phyloP scores from a whole-genome alignment of 768 basidiomycete species.

The Rhodosporidiobolus odoratus region DNA sequence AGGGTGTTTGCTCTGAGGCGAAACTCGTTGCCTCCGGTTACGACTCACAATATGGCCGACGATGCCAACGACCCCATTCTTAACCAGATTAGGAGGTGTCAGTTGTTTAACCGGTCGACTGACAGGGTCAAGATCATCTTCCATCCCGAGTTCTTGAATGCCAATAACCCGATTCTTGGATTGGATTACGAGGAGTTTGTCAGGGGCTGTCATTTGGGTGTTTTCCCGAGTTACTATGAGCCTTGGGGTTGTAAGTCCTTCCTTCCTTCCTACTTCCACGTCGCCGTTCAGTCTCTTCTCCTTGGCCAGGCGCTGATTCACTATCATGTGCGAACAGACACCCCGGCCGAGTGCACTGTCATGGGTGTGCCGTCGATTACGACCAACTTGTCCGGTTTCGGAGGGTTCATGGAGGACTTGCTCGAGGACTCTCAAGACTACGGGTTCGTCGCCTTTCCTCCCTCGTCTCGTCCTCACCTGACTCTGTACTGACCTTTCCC shows the following conservation, averaged over 20 bases:
- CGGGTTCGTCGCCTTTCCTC: conserved; percentile 10
- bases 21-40: conserved; percentile 86
- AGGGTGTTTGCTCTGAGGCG: conserved; percentile 94
- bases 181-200: conserved; percentile 99
- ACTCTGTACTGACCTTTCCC: background rate
- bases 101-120: conserved; percentile 77
- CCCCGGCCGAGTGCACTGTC: conserved; percentile 98
- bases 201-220: conserved; percentile 92
- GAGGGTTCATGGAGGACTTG: conserved; percentile 64
- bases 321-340: conserved; percentile 52
- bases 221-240: conserved; percentile 66
- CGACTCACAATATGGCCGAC: conserved; percentile 99
- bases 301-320: no score
- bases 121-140: conserved; percentile 97
- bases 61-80: conserved; percentile 87
- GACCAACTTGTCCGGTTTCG: conserved; percentile 96
- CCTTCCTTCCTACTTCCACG: background rate
- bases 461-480: background rate
- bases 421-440: conserved; percentile 74
- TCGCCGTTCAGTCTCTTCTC: conserved; percentile 34
- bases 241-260: conserved; percentile 40
- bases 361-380: conserved; percentile 99
- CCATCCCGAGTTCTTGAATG: conserved; percentile 96
- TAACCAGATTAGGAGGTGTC: conserved; percentile 87
- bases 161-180: conserved; percentile 93